Evolutionary conservation across 192 early-diverging fungal genomes (phyloP), one percentile per base, ranked within the genome.

Genomic region (Funneliformis geosporum): DNA sequence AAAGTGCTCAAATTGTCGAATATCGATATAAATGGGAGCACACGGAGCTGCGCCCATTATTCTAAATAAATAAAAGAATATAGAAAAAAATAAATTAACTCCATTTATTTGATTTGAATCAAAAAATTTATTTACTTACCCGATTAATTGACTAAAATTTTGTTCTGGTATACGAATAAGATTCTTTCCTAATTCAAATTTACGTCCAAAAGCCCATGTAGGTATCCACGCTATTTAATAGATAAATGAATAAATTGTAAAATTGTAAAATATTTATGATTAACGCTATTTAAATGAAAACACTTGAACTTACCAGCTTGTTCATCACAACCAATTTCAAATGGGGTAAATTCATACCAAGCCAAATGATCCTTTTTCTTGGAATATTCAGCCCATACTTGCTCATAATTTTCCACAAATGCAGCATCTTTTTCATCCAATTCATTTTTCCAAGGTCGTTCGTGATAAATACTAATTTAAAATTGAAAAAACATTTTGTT

Each of bases 301-400:
- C 21, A 38, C 47, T 3, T 27, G 5, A 8, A 71, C 82, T 80
- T 81, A 91, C 89, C 89, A 60, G 79, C 83, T 5, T 91, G 84
- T 75, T 96, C 95, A 40, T 92, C 91, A 80, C 90, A 91, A 65
- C 95, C 95, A 64, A 94, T 82, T 72, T 96, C 93, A 75, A 89
- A 94, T 1, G 95, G 94, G 7, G 88, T 92, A 65, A 95, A 86
- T 73, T 96, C 95, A 81, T 94, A 94, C 95, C 95, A 96, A 66
- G 93, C 92, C 76, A 87, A 92, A 79, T 83, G 83, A 73, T 86
- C 88, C 1, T 79, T 72, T 47, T 83, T 78, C 10, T 80, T 75
- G 6, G 55, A 76, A 64, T 88, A 61, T 55, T 80, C 62, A 60
- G 83, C 80, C 14, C 74, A 75, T 9, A 50, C 78, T 64, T 88